Evolutionary conservation across 2,329 filamentous ascomycete genomes (phyloP).

Genomic region (Tolypocladium pustulatum): DNA sequence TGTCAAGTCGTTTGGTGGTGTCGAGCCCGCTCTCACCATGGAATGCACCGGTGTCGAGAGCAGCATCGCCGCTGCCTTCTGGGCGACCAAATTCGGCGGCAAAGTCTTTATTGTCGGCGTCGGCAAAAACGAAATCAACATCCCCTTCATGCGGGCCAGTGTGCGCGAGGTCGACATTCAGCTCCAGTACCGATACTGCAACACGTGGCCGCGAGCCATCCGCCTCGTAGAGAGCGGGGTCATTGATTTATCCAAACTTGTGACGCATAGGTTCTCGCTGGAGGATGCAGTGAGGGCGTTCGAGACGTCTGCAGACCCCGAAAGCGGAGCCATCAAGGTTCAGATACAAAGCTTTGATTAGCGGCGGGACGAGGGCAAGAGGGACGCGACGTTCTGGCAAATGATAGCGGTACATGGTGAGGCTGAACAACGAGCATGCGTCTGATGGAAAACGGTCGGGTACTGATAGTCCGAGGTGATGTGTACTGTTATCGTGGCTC

Average conservation of each 20-base stretch:
- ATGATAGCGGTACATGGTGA: background rate
- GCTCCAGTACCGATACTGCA: constrained; percentile 93
- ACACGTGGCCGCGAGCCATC: constrained; percentile 93
- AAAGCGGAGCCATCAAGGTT: constrained; percentile 95
- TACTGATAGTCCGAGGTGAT: background rate
- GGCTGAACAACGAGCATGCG: background rate
- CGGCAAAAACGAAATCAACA: constrained; percentile 87
- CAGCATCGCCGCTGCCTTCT: constrained; percentile 76
- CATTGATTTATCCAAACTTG: constrained; percentile 68
- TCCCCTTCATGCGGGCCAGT: constrained; percentile 89
- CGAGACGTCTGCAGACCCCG: constrained; percentile 75
- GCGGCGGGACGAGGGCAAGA: background rate
- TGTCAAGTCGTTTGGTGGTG: constrained; percentile 54
- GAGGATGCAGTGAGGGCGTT: constrained; percentile 88
- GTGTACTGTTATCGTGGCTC: background rate
- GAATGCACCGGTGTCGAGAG: constrained; percentile 95
- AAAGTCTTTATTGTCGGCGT: constrained; percentile 97
- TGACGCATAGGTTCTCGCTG: constrained; percentile 77
- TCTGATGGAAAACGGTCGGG: background rate
- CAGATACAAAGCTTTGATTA: constrained; percentile 63
- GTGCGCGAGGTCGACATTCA: constrained; percentile 89
- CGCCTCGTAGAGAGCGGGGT: constrained; percentile 76
- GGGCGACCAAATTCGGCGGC: constrained; percentile 86
- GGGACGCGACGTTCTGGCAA: background rate
- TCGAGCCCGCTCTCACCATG: constrained; percentile 72